Evolutionary conservation across 805 yeast genomes (phyloP).

Genomic region (Dipodascopsis uninucleata): DNA sequence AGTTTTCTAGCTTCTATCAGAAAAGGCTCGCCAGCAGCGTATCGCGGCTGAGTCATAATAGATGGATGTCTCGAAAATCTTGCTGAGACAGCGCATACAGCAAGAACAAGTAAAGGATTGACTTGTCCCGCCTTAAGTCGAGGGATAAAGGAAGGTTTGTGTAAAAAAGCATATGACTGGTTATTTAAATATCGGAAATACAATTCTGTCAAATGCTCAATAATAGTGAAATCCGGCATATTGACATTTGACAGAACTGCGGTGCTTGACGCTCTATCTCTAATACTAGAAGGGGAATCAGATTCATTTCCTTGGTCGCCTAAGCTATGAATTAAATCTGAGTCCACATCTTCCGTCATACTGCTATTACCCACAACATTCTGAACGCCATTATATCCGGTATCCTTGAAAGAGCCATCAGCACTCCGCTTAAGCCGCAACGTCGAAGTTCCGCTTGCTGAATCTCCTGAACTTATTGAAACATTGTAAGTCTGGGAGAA

Average conservation of each 20-base stretch:
- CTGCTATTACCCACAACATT: background rate
- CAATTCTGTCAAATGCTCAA: conserved; percentile 36
- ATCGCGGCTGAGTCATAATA: conserved; percentile 29
- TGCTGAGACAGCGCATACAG: conserved; percentile 38
- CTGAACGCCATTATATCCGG: too few relatives aligned
- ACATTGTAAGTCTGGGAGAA: too few relatives aligned
- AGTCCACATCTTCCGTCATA: conserved; percentile 13
- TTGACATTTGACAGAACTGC: conserved; percentile 12
- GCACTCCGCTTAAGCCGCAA: conserved; percentile 19
- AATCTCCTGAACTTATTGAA: too few relatives aligned
- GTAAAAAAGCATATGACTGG: conserved; percentile 38
- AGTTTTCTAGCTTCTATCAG: conserved; percentile 29
- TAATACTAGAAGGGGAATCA: conserved; percentile 21
- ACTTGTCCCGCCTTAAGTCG: conserved; percentile 33
- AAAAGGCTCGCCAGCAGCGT: conserved; percentile 30
- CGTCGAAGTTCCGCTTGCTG: too few relatives aligned
- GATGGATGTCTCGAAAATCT: conserved; percentile 37
- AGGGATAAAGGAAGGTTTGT: conserved; percentile 35
- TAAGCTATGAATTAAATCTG: conserved; percentile 10
- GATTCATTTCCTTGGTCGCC: conserved; percentile 4
- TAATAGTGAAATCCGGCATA: conserved; percentile 32
- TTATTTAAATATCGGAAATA: conserved; percentile 37
- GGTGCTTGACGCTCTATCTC: conserved; percentile 15
- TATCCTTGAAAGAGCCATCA: conserved; percentile 18
- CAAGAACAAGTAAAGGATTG: conserved; percentile 33